phyloP scores from a whole-genome alignment of 2,329 filamentous ascomycete species.

The Phyllosticta citribraziliensis region DNA sequence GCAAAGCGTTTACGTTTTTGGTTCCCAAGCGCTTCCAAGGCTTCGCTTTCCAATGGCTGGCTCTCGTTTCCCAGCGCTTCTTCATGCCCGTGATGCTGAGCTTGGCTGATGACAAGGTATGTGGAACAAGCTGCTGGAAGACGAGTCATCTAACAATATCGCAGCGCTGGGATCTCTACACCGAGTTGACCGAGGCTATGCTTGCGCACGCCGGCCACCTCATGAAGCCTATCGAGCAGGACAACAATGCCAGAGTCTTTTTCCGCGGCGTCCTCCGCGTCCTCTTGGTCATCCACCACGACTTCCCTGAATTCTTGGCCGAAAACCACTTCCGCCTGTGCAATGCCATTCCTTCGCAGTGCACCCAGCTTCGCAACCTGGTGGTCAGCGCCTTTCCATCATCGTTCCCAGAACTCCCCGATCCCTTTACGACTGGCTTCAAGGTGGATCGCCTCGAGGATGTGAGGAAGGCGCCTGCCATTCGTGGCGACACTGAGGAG shows the following conservation, averaged over 20 bases:
- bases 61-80: constrained; percentile 70
- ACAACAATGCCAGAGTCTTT: constrained; percentile 65
- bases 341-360: constrained; percentile 71
- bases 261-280: constrained; percentile 79
- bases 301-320: constrained; percentile 86
- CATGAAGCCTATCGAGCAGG: constrained; percentile 62
- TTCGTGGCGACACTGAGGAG: constrained; percentile 53
- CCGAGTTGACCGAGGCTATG: constrained; percentile 62
- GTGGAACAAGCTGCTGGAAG: constrained; percentile 40
- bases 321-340: constrained; percentile 78
- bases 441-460: constrained; percentile 72
- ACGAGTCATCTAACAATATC: constrained; percentile 33
- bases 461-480: constrained; percentile 55
- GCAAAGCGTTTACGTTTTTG: constrained; percentile 59
- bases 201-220: constrained; percentile 69
- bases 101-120: constrained; percentile 48
- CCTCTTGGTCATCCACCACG: constrained; percentile 77
- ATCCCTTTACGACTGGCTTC: constrained; percentile 61
- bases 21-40: constrained; percentile 69
- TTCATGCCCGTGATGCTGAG: constrained; percentile 73
- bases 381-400: constrained; percentile 72
- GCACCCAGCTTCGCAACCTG: constrained; percentile 79
- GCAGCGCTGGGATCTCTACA: constrained; percentile 66
- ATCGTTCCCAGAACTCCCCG: constrained; percentile 59
- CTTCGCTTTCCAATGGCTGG: constrained; percentile 79